A percentile compares a stretch with the other conserved stretches of the same genome.
phyloP scores from a whole-genome alignment of 306 rosid species.

The Luffa aegyptiaca region DNA sequence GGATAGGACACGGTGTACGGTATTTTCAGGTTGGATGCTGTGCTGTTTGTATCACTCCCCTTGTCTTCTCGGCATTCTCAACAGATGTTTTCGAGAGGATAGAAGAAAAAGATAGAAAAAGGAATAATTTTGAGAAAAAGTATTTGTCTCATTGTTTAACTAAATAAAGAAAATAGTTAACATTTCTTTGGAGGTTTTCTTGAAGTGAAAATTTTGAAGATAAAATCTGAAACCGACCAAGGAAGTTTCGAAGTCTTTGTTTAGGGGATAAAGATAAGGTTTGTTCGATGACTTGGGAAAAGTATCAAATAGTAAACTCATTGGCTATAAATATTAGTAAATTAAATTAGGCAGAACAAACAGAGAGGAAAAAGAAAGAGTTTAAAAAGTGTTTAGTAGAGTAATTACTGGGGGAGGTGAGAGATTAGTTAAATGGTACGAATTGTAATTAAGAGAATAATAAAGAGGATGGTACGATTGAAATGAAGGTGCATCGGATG shows the following conservation, averaged over 20 bases:
- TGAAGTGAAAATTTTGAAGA: neutral
- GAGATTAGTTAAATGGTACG: neutral
- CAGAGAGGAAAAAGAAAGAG: no score
- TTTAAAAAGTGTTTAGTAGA: neutral
- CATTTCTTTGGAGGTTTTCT: neutral
- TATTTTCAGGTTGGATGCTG: neutral
- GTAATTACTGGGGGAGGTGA: conserved; percentile 2
- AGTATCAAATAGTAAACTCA: neutral
- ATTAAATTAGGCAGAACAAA: neutral
- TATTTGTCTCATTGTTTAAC: neutral
- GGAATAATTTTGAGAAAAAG: neutral
- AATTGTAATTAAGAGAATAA: neutral
- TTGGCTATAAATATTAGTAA: neutral
- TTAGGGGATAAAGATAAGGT: neutral
- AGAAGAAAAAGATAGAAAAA: neutral
- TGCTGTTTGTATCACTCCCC: neutral
- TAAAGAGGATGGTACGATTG: neutral
- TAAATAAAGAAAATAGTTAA: neutral
- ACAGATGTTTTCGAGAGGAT: neutral
- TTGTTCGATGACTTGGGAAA: neutral
- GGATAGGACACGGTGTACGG: conserved; percentile 9
- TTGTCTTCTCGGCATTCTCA: conserved; percentile 4
- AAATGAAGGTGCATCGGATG: neutral
- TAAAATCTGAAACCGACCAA: neutral
- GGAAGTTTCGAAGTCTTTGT: neutral